These are phyloP conservation scores for Cenchrus americanus DNA, from an alignment of 176 grass and related monocot species.

Conservation along the genomic window DNA sequence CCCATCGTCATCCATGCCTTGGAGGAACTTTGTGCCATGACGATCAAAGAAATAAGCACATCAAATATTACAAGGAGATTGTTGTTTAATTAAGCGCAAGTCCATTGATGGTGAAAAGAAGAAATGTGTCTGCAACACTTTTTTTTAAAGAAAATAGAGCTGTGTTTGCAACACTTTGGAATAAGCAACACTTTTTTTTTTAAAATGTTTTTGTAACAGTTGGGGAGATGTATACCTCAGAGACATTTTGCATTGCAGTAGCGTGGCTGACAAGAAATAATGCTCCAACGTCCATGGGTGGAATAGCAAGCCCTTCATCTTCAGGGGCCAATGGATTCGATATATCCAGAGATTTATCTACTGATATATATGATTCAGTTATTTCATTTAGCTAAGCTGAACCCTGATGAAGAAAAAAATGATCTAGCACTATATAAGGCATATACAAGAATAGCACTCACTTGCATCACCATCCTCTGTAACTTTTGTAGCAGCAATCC, in stretches of 20 bases:
- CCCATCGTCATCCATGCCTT: constrained; percentile 54
- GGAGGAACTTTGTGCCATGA: constrained; percentile 30
- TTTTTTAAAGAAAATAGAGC: neutral
- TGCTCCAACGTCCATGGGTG: constrained; percentile 57
- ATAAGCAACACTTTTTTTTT: neutral
- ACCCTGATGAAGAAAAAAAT: neutral
- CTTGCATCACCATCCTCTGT: constrained; percentile 24
- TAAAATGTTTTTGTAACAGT: neutral
- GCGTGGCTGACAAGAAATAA: constrained; percentile 45
- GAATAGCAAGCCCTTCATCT: constrained; percentile 63
- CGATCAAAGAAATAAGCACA: neutral
- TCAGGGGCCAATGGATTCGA: constrained; percentile 10
- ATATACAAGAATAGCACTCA: neutral
- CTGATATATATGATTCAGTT: neutral
- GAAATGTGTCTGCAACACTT: neutral
- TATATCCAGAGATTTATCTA: constrained; percentile 12
- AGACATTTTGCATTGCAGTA: constrained; percentile 37
- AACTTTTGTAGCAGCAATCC: constrained; percentile 41
- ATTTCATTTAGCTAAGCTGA: neutral
- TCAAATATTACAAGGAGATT: neutral
- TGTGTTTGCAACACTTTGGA: neutral
- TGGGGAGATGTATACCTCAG: constrained; percentile 38
- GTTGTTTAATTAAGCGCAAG: neutral
- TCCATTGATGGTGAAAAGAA: neutral
- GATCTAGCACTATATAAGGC: neutral